Conservation (phyloP, 208 protist species). For the Wallacemonas collosoma region DNA sequence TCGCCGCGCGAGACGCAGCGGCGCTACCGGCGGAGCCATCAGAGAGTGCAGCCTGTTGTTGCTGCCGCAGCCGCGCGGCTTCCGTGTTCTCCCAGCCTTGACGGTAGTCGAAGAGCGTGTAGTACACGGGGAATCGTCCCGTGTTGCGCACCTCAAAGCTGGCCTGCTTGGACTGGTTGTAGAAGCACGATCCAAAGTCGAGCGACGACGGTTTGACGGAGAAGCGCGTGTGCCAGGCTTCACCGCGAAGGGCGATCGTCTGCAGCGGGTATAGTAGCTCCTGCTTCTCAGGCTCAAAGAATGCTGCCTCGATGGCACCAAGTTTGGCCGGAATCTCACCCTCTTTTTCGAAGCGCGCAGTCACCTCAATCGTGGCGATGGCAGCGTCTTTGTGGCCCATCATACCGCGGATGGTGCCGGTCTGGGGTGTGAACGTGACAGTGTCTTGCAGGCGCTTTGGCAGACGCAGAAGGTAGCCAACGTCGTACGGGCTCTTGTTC, state of each 20-base stretch:
- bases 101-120: constrained; percentile 77
- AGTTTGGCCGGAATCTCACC: constrained; percentile 74
- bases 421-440: constrained; percentile 61
- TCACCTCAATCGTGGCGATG: constrained; percentile 80
- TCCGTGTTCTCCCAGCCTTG: constrained; percentile 37
- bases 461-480: constrained; percentile 87
- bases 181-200: constrained; percentile 95
- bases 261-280: constrained; percentile 89
- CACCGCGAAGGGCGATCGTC: constrained; percentile 74
- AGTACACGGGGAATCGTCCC: constrained; percentile 84
- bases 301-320: constrained; percentile 83
- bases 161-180: constrained; percentile 74
- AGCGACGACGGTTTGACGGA: constrained; percentile 90
- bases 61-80: neutral
- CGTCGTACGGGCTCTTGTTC: constrained; percentile 95
- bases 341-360: constrained; percentile 74
- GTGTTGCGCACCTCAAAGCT: constrained; percentile 91
- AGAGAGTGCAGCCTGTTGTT: neutral
- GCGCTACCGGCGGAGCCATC: neutral
- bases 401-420: constrained; percentile 77
- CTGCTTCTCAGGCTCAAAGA: constrained; percentile 74
- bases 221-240: constrained; percentile 91
- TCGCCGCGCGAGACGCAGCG: neutral
- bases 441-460: constrained; percentile 66
- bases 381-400: constrained; percentile 87